phyloP scores from a whole-genome alignment of 371 early-diverging fungal species.

The Mortierella sp. region DNA sequence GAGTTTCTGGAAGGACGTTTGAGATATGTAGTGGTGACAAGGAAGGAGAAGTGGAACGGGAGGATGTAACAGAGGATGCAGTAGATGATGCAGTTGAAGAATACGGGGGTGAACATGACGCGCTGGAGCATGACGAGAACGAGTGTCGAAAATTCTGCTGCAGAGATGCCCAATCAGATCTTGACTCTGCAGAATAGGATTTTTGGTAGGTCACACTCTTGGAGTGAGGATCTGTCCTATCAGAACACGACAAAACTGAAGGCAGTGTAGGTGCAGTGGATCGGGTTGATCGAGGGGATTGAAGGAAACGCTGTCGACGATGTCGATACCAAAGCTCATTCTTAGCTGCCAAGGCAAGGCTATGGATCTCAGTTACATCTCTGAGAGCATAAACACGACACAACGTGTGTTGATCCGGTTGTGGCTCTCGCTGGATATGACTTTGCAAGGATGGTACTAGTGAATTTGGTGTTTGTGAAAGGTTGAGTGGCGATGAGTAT shows the following conservation, averaged over 20 bases:
- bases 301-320: not conserved
- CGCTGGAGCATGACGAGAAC: slow-evolving; percentile 2
- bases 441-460: not conserved
- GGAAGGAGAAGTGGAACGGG: slow-evolving; percentile 5
- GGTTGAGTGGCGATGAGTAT: not conserved
- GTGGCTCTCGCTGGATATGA: slow-evolving; percentile 8
- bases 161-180: slow-evolving; percentile 16
- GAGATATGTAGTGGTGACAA: not conserved
- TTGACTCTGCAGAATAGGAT: slow-evolving; percentile 12
- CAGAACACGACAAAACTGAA: not conserved
- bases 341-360: slow-evolving; percentile 14
- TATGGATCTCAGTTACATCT: slow-evolving; percentile 40
- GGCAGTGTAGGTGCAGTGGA: slow-evolving; percentile 3
- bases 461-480: not conserved
- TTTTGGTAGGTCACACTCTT: slow-evolving; percentile 19
- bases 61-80: not conserved
- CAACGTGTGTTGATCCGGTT: not conserved
- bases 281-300: not conserved
- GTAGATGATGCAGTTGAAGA: not conserved
- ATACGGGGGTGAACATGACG: not conserved
- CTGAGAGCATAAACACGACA: slow-evolving; percentile 46
- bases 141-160: not conserved
- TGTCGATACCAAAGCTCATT: slow-evolving; percentile 6
- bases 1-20: not conserved
- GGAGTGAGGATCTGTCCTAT: not conserved